These are phyloP conservation scores for Rosellinia necatrix DNA, from an alignment of 2,329 filamentous ascomycete species.

Conservation along the genomic window DNA sequence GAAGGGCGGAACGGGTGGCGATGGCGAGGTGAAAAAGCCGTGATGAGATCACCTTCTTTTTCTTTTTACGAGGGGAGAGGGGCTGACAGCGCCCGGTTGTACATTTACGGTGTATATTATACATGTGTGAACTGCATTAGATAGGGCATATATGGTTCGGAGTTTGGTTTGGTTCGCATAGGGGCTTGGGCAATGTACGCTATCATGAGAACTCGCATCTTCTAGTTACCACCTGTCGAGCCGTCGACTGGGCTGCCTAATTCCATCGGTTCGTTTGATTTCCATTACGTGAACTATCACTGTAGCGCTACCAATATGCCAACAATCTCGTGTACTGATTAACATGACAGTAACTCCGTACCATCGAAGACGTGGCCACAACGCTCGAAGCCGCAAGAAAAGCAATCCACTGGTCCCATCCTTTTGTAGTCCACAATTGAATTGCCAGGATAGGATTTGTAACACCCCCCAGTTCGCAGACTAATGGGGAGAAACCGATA, in stretches of 20 bases:
- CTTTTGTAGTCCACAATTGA: background rate
- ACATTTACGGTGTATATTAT: slow-evolving; percentile 17
- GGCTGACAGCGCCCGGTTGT: slow-evolving; percentile 1
- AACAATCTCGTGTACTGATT: no score
- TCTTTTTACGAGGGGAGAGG: slow-evolving; percentile 33
- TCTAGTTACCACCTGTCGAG: background rate
- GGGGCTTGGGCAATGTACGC: background rate
- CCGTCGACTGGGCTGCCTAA: background rate
- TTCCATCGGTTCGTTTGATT: background rate
- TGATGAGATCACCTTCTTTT: slow-evolving; percentile 32
- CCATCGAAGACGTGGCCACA: no score
- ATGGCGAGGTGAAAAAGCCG: slow-evolving; percentile 26
- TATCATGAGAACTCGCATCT: slow-evolving; percentile 6
- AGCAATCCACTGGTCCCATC: background rate
- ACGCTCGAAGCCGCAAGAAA: background rate
- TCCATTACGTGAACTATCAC: no score
- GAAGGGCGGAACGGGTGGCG: slow-evolving; percentile 39
- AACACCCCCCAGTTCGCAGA: background rate
- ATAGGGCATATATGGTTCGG: slow-evolving; percentile 5
- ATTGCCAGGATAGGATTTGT: background rate
- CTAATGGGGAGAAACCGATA: background rate
- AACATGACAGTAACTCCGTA: no score
- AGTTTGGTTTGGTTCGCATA: slow-evolving; percentile 4
- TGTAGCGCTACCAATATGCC: background rate
- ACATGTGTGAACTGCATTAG: slow-evolving; percentile 7